phyloP scores from a whole-genome alignment of 768 basidiomycete genomes.

The Auricularia sp. region DNA sequence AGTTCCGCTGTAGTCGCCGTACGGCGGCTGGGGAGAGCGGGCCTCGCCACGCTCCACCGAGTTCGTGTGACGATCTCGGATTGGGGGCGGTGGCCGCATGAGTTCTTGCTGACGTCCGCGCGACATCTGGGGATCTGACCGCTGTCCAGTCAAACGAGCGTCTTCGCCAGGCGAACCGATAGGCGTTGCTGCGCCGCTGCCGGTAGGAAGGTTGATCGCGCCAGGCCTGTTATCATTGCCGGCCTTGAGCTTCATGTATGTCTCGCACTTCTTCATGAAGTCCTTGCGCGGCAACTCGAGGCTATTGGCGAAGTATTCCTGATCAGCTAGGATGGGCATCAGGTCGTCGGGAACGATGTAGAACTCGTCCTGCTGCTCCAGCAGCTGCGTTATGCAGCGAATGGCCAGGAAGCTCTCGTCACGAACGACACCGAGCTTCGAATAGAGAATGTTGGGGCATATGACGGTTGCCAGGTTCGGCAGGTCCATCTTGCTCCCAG shows the following conservation, averaged over 20 bases:
- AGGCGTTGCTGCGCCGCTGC: not conserved
- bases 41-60: not conserved
- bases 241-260: conserved; percentile 42
- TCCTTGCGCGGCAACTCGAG: conserved; percentile 90
- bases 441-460: conserved; percentile 92
- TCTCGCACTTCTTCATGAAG: conserved; percentile 89
- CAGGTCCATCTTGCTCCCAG: conserved; percentile 97
- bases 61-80: not conserved
- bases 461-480: conserved; percentile 94
- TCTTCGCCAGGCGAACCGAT: not conserved
- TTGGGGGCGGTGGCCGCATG: not conserved
- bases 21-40: not conserved
- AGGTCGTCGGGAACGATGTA: conserved; percentile 93
- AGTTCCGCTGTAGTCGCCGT: not conserved
- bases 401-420: conserved; percentile 93
- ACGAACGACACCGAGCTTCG: conserved; percentile 66
- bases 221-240: not conserved
- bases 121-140: not conserved
- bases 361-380: conserved; percentile 92
- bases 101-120: not conserved
- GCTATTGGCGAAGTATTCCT: conserved; percentile 82
- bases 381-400: conserved; percentile 69
- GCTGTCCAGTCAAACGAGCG: not conserved
- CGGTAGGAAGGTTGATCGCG: not conserved
- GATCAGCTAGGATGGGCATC: conserved; percentile 73